Evolutionary conservation across 2,329 filamentous ascomycete genomes (phyloP).

Genomic region (Harringtonia lauricola): DNA sequence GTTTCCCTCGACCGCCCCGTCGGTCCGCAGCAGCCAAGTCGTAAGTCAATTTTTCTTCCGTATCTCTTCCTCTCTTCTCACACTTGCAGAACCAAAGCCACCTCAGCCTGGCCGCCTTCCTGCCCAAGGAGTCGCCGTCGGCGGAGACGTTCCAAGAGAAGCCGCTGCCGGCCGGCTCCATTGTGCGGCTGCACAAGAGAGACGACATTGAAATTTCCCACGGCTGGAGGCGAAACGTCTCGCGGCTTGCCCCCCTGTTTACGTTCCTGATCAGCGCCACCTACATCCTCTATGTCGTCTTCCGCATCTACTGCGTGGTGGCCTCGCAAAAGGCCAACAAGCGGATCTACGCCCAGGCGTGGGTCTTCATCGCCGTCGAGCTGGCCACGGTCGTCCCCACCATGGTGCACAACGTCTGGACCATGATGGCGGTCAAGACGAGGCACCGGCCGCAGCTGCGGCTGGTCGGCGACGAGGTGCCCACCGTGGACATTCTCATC

Average conservation of each 20-base stretch:
- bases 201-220: constrained; percentile 31
- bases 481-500: constrained; percentile 45
- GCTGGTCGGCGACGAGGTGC: constrained; percentile 33
- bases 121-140: constrained; percentile 19
- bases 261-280: constrained; percentile 26
- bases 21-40: constrained; percentile 9
- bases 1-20: constrained; percentile 7
- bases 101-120: constrained; percentile 27
- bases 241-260: constrained; percentile 24
- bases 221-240: constrained; percentile 27
- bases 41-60: not conserved
- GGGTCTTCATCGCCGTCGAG: constrained; percentile 14
- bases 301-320: constrained; percentile 41
- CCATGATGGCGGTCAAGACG: constrained; percentile 12
- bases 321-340: constrained; percentile 29
- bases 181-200: constrained; percentile 29
- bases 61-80: not conserved
- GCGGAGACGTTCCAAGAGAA: constrained; percentile 20
- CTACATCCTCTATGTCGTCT: constrained; percentile 32
- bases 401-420: constrained; percentile 14
- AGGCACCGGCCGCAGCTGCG: constrained; percentile 40
- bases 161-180: constrained; percentile 20
- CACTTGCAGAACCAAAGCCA: constrained; percentile 27
- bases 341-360: constrained; percentile 30
- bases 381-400: constrained; percentile 12